phyloP scores from a whole-genome alignment of 192 early-diverging fungal genomes.

The Umbelopsis vinacea region DNA sequence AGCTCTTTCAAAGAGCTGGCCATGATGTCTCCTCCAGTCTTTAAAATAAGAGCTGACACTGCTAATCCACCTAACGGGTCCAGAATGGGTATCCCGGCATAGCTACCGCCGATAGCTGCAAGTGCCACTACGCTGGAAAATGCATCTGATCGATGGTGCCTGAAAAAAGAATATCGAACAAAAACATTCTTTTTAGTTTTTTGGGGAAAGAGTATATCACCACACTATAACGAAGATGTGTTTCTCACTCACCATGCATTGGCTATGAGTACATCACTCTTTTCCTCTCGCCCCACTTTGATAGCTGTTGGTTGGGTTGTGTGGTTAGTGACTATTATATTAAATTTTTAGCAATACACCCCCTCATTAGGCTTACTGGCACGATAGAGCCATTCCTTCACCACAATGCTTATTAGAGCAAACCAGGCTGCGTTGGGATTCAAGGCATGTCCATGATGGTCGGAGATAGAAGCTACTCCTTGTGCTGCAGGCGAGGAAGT shows the following conservation, averaged over 20 bases:
- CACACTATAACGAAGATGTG: not conserved
- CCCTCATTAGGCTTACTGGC: too few species aligned
- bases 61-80: slow-evolving; percentile 80
- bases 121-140: slow-evolving; percentile 73
- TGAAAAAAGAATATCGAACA: slow-evolving; percentile 20
- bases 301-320: slow-evolving; percentile 48
- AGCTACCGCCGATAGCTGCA: slow-evolving; percentile 74
- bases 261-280: slow-evolving; percentile 75
- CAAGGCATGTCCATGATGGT: slow-evolving; percentile 40
- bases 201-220: not conserved
- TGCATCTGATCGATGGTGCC: slow-evolving; percentile 84
- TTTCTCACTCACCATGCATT: slow-evolving; percentile 68
- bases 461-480: slow-evolving; percentile 17
- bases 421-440: slow-evolving; percentile 76
- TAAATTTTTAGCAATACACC: not conserved
- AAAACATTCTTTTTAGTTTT: not conserved
- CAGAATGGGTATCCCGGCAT: slow-evolving; percentile 68
- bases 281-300: slow-evolving; percentile 62
- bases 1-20: slow-evolving; percentile 44
- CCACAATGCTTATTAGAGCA: slow-evolving; percentile 63
- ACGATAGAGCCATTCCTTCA: slow-evolving; percentile 81
- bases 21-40: slow-evolving; percentile 61
- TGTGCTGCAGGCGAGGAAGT: slow-evolving; percentile 21
- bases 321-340: slow-evolving; percentile 26
- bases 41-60: slow-evolving; percentile 72